Evolutionary conservation across 768 basidiomycete genomes (phyloP).

Genomic region (Suillus placidus): DNA sequence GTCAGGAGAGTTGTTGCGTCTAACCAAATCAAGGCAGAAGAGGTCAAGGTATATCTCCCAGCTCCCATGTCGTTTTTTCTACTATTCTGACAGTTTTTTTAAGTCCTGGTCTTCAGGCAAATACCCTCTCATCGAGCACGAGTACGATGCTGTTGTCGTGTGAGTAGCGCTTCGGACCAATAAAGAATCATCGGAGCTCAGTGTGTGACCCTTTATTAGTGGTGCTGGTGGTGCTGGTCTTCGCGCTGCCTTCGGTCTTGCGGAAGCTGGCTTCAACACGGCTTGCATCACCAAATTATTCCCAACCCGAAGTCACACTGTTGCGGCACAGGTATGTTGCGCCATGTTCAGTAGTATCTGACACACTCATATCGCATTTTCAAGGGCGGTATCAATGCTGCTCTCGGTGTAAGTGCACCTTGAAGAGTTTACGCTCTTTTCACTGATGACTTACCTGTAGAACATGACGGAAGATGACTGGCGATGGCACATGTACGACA

Average conservation of each 20-base stretch:
- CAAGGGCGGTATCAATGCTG: constrained; percentile 97
- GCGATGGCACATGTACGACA: constrained; percentile 99
- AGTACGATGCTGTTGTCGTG: constrained; percentile 99
- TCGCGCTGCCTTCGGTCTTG: constrained; percentile 96
- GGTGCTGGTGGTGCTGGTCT: constrained; percentile 98
- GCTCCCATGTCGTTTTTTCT: constrained; percentile 16
- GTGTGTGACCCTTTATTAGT: constrained; percentile 49
- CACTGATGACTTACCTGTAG: constrained; percentile 38
- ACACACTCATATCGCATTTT: neutral
- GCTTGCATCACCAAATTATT: constrained; percentile 99
- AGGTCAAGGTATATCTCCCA: constrained; percentile 62
- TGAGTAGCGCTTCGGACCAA: constrained; percentile 47
- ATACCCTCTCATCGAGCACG: constrained; percentile 97
- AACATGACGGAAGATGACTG: constrained; percentile 99
- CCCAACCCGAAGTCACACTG: constrained; percentile 98
- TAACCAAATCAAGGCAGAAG: constrained; percentile 77
- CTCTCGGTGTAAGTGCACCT: constrained; percentile 72
- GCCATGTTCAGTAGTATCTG: neutral
- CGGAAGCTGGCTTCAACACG: constrained; percentile 97
- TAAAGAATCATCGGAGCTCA: constrained; percentile 18
- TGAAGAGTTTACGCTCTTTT: neutral
- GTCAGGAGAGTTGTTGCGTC: constrained; percentile 66
- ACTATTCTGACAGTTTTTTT: constrained; percentile 17
- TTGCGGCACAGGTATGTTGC: constrained; percentile 84
- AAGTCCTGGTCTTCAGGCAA: constrained; percentile 82